Evolutionary conservation across 306 rosid species (phyloP).

Genomic region (Cercis canadensis): DNA sequence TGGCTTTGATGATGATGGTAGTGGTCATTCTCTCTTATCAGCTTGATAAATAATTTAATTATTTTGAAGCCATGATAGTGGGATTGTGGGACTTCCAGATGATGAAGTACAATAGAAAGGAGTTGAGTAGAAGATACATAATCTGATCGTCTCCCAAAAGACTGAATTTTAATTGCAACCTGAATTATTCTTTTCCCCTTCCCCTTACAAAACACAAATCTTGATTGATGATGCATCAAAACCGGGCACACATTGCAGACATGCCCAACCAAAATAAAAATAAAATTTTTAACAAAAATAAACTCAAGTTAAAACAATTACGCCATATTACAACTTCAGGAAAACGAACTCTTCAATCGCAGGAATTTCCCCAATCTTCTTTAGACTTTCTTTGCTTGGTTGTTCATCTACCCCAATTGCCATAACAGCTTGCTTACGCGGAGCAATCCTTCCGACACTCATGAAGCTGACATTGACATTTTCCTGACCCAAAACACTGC

Average conservation of each 20-base stretch:
- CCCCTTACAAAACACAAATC: slow-evolving; percentile 33
- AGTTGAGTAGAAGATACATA: too few relatives aligned
- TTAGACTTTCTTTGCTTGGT: slow-evolving; percentile 75
- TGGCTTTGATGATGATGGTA: too few relatives aligned
- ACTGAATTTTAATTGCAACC: slow-evolving; percentile 22
- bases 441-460: slow-evolving; percentile 98
- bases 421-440: slow-evolving; percentile 99
- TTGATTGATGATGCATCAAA: slow-evolving; percentile 42
- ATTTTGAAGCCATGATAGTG: too few relatives aligned
- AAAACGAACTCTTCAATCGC: slow-evolving; percentile 94
- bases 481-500: slow-evolving; percentile 86
- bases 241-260: slow-evolving; percentile 39
- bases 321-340: slow-evolving; percentile 72
- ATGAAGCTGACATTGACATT: slow-evolving; percentile 97
- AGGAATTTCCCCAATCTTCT: slow-evolving; percentile 84
- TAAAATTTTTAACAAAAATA: too few relatives aligned
- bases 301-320: background rate
- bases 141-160: too few relatives aligned
- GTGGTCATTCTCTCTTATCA: too few relatives aligned
- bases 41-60: too few relatives aligned
- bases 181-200: slow-evolving; percentile 45
- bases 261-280: slow-evolving; percentile 37
- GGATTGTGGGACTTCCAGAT: too few relatives aligned
- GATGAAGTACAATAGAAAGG: too few relatives aligned
- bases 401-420: slow-evolving; percentile 96